A percentile compares a stretch with the other conserved stretches of the same genome.
phyloP scores from a whole-genome alignment of 78 protist species.

The Dictyostelium citrinum region DNA sequence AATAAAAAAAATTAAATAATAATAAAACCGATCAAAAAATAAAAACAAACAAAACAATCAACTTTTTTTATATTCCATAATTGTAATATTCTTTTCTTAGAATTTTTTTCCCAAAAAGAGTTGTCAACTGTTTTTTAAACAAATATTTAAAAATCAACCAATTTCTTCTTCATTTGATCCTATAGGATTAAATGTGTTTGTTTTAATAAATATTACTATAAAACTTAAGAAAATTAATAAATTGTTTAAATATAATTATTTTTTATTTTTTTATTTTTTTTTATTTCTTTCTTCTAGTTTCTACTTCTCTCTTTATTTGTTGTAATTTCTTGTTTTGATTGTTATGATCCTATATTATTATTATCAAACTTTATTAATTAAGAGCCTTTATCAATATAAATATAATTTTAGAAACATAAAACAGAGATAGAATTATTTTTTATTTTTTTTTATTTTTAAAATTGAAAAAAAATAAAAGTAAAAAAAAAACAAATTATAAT shows the following conservation, averaged over 20 bases:
- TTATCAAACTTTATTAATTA: not conserved
- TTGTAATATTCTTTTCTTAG: not conserved
- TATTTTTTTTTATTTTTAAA: not conserved
- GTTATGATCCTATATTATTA: not conserved
- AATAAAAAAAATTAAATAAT: no score
- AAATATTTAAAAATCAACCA: no score
- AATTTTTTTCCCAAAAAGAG: no score
- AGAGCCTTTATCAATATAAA: conserved; percentile 7
- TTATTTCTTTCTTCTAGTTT: not conserved
- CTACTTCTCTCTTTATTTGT: not conserved
- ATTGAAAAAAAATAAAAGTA: not conserved
- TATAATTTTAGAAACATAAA: not conserved
- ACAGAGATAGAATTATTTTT: not conserved
- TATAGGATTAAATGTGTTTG: no score
- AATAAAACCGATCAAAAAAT: not conserved
- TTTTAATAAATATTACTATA: not conserved
- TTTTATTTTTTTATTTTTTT: not conserved
- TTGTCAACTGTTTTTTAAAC: no score
- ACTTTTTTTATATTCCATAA: not conserved
- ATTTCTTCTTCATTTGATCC: no score
- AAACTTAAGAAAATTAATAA: not conserved
- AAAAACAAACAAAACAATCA: not conserved
- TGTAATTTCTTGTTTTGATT: not conserved
- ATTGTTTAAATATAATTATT: not conserved
- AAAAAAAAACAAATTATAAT: not conserved